Percentiles rank a stretch among this genome's conserved stretches.
Evolutionary conservation across 164 flowering plant genomes (phyloP).

Genomic region (Santalum album): DNA sequence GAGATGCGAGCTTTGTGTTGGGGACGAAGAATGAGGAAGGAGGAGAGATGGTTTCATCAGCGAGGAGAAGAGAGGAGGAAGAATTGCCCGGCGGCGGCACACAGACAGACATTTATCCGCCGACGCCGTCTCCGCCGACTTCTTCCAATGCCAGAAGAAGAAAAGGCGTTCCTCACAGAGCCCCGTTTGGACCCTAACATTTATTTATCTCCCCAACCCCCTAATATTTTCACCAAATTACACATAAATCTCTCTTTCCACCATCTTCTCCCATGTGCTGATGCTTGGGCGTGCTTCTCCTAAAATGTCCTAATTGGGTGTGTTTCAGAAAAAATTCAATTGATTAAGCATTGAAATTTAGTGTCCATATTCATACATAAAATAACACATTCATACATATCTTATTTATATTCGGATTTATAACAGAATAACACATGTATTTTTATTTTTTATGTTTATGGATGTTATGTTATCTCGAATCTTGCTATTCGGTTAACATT

Average conservation of each 20-base stretch:
- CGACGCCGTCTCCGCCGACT: conserved; percentile 60
- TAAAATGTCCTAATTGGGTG: not conserved
- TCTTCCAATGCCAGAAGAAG: conserved; percentile 54
- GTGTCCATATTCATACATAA: not conserved
- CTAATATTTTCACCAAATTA: not conserved
- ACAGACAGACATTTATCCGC: conserved; percentile 47
- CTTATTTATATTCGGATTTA: no score
- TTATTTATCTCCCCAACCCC: not conserved
- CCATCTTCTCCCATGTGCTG: not conserved
- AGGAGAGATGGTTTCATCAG: conserved; percentile 32
- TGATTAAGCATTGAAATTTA: not conserved
- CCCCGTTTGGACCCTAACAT: conserved; percentile 25
- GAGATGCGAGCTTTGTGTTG: conserved; percentile 55
- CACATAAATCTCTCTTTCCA: no score
- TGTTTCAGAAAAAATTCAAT: not conserved
- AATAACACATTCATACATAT: no score
- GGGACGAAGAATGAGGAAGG: conserved; percentile 33
- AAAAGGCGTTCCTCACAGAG: conserved; percentile 86
- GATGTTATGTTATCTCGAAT: no score
- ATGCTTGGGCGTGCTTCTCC: not conserved
- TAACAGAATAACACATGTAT: no score
- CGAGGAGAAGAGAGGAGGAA: conserved; percentile 26
- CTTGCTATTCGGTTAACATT: no score
- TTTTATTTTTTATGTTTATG: no score
- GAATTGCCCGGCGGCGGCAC: conserved; percentile 51